Percentiles rank a stretch among this genome's conserved stretches.
Evolutionary conservation across 2,329 filamentous ascomycete genomes (phyloP).

Genomic region (Hypoxylon sp.): DNA sequence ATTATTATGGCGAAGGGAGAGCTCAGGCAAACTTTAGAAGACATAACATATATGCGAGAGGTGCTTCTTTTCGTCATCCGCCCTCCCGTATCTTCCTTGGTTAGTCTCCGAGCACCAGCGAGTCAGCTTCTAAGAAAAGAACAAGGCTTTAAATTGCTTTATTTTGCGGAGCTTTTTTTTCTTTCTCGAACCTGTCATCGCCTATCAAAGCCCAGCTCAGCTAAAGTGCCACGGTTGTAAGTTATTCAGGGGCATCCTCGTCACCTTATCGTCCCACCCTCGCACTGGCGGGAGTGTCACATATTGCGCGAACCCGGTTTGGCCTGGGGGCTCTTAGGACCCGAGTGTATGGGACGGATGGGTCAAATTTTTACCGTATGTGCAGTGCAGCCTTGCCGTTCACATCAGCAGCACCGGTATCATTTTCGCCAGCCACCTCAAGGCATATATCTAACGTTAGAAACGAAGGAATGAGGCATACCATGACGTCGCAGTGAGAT

Average conservation of each 20-base stretch:
- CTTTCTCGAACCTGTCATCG: constrained; percentile 33
- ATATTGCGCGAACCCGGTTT: constrained; percentile 43
- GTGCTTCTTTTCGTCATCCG: constrained; percentile 50
- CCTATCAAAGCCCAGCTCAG: constrained; percentile 45
- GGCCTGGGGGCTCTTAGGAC: constrained; percentile 36
- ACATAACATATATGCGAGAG: constrained; percentile 44
- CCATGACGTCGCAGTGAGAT: constrained; percentile 19
- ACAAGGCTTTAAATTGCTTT: constrained; percentile 52
- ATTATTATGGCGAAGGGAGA: constrained; percentile 36
- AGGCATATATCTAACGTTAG: constrained; percentile 3
- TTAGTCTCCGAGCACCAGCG: constrained; percentile 35
- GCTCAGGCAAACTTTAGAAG: constrained; percentile 29
- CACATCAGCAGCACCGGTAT: constrained; percentile 25
- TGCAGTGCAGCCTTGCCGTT: constrained; percentile 37
- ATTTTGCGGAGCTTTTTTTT: constrained; percentile 47
- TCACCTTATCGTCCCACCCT: constrained; percentile 40
- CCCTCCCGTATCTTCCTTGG: constrained; percentile 24
- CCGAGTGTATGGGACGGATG: constrained; percentile 47
- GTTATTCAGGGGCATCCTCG: constrained; percentile 47
- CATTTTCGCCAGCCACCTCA: constrained; percentile 7
- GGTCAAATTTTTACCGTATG: constrained; percentile 30
- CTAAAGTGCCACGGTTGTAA: constrained; percentile 42
- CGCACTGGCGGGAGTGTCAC: constrained; percentile 34
- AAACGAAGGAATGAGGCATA: constrained; percentile 13
- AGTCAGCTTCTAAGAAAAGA: constrained; percentile 45